These are phyloP conservation scores for Sporobolomyces pararoseus DNA, from an alignment of 768 basidiomycete genomes.

Conservation along the genomic window DNA sequence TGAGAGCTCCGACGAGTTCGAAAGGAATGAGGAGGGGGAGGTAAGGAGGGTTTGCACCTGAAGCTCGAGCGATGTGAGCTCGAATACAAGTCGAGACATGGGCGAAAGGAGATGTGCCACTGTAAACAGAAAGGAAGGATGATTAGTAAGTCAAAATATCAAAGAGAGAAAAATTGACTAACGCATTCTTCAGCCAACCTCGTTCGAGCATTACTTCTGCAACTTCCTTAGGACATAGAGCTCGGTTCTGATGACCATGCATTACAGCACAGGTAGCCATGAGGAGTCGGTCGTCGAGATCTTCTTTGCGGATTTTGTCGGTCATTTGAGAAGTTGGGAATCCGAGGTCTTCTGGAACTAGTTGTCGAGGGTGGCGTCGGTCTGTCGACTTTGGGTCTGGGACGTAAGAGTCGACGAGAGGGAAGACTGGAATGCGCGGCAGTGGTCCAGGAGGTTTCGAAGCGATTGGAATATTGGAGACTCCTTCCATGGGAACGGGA, in stretches of 20 bases:
- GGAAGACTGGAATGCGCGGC: constrained; percentile 35
- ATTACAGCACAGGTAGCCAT: constrained; percentile 41
- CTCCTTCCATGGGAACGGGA: neutral
- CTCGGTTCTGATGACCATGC: constrained; percentile 41
- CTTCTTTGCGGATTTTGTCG: constrained; percentile 30
- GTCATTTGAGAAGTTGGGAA: constrained; percentile 33
- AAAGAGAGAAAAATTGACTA: constrained; percentile 6
- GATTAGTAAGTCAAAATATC: neutral
- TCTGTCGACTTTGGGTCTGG: constrained; percentile 27
- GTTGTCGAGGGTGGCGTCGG: constrained; percentile 32
- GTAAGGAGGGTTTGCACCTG: constrained; percentile 31
- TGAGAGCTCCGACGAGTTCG: constrained; percentile 43
- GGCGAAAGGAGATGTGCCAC: constrained; percentile 44
- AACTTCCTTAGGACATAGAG: constrained; percentile 45
- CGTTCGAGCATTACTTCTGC: constrained; percentile 42
- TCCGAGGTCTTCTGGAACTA: constrained; percentile 34
- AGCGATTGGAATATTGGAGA: neutral
- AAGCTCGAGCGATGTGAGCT: constrained; percentile 40
- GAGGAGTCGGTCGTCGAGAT: constrained; percentile 39
- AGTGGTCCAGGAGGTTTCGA: constrained; percentile 3
- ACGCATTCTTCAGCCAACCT: constrained; percentile 44
- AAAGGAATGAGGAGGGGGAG: constrained; percentile 41
- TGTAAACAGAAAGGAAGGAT: neutral
- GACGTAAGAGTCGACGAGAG: constrained; percentile 39
- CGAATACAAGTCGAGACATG: constrained; percentile 45